Percentiles rank a stretch among this genome's conserved stretches.
Evolutionary conservation across 768 basidiomycete genomes (phyloP).

Genomic region (Trametes cubensis): DNA sequence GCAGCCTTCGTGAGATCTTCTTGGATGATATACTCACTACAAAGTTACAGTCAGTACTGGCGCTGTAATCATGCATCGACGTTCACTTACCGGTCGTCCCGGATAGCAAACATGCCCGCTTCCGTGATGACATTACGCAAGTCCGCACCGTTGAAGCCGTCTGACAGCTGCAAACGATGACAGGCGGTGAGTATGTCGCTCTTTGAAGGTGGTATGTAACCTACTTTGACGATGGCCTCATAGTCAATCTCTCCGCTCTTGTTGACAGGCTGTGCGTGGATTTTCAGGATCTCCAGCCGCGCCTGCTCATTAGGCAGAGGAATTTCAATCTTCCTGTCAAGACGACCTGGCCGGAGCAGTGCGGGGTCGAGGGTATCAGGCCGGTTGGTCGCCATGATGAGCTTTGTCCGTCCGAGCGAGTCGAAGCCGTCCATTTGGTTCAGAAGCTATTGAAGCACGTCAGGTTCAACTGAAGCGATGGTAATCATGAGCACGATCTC

Average conservation of each 20-base stretch:
- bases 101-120: conserved; percentile 97
- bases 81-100: conserved; percentile 80
- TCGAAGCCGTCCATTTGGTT: conserved; percentile 99
- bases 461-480: neutral
- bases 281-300: conserved; percentile 94
- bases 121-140: conserved; percentile 93
- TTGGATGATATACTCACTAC: conserved; percentile 86
- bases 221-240: conserved; percentile 94
- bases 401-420: conserved; percentile 90
- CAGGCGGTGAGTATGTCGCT: neutral
- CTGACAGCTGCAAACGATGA: conserved; percentile 60
- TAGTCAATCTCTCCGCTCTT: conserved; percentile 96
- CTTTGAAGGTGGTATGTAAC: neutral
- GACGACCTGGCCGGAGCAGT: conserved; percentile 90
- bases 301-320: conserved; percentile 97
- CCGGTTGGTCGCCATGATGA: conserved; percentile 99
- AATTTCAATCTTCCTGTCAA: conserved; percentile 98
- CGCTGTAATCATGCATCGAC: neutral
- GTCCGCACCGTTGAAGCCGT: conserved; percentile 96
- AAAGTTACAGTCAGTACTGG: neutral
- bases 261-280: conserved; percentile 91
- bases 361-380: conserved; percentile 98
- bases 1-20: conserved; percentile 97
- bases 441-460: conserved; percentile 59
- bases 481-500: conserved; percentile 19